Conservation (phyloP, 495 filamentous ascomycete genomes). For the Neurospora pannonica region DNA sequence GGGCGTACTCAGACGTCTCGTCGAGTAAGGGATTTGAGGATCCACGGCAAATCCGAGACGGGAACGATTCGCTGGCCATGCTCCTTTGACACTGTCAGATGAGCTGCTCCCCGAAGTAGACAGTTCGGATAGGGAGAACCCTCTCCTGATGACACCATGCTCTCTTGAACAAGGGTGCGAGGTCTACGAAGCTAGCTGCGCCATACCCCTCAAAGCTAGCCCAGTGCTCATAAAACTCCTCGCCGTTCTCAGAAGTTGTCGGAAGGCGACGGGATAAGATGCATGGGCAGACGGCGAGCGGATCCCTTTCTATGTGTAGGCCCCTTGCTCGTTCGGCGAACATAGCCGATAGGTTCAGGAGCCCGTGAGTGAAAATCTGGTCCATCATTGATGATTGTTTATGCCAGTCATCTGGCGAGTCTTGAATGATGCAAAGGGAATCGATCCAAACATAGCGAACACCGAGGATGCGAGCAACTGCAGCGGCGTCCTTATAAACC, state of each 20-base stretch:
- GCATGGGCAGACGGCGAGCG: background rate
- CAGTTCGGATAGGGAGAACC: background rate
- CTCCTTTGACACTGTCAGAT: background rate
- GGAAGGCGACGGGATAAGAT: background rate
- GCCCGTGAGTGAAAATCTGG: background rate
- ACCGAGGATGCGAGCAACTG: background rate
- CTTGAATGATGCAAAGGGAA: background rate
- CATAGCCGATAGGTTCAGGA: background rate
- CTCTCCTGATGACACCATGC: background rate
- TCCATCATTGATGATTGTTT: background rate
- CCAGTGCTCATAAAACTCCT: background rate
- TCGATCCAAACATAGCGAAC: background rate
- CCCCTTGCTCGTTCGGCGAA: background rate
- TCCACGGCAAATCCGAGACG: background rate
- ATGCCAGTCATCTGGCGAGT: background rate
- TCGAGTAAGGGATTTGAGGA: accelerated
- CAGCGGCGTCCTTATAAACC: background rate
- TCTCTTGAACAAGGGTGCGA: background rate
- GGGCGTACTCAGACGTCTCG: background rate
- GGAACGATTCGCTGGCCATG: background rate
- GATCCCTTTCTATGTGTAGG: background rate
- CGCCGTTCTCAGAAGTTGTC: background rate
- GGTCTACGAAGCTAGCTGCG: background rate
- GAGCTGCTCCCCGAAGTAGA: background rate
- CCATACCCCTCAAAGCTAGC: background rate